phyloP scores from a whole-genome alignment of 116 monocot genomes.

The Iris pallida region DNA sequence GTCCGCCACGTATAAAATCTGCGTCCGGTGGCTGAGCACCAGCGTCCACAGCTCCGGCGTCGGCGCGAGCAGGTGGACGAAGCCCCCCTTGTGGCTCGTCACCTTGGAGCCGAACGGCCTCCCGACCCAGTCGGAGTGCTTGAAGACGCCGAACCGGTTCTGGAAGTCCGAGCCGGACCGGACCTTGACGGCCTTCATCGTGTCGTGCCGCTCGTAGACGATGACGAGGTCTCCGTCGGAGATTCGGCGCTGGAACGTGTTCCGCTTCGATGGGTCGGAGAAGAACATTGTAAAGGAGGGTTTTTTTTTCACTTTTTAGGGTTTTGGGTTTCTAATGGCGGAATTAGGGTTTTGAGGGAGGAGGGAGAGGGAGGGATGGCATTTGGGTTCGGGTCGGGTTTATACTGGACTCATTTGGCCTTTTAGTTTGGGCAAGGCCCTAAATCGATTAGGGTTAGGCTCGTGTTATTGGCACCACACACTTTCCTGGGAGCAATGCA shows the following conservation, averaged over 20 bases:
- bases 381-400: too few species aligned
- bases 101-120: conserved; percentile 75
- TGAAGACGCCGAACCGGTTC: conserved; percentile 86
- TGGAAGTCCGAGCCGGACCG: conserved; percentile 44
- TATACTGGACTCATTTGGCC: too few species aligned
- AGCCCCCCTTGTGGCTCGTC: conserved; percentile 66
- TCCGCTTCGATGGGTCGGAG: conserved; percentile 31
- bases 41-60: conserved; percentile 95
- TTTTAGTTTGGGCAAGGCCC: too few species aligned
- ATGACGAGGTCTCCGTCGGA: conserved; percentile 66
- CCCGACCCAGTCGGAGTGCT: conserved; percentile 93
- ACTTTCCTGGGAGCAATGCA: too few species aligned
- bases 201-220: conserved; percentile 86
- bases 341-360: too few species aligned
- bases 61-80: conserved; percentile 73
- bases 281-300: conserved; percentile 27
- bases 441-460: too few species aligned
- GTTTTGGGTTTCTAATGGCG: too few species aligned
- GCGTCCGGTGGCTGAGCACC: conserved; percentile 83
- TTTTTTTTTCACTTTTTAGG: too few species aligned
- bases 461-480: too few species aligned
- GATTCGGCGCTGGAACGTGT: conserved; percentile 44
- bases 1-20: conserved; percentile 87
- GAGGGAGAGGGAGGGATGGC: too few species aligned
- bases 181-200: conserved; percentile 70